Percentiles rank a stretch among this genome's conserved stretches.
phyloP scores from a whole-genome alignment of 2,329 filamentous ascomycete species.

The Lecanicillium sp. region DNA sequence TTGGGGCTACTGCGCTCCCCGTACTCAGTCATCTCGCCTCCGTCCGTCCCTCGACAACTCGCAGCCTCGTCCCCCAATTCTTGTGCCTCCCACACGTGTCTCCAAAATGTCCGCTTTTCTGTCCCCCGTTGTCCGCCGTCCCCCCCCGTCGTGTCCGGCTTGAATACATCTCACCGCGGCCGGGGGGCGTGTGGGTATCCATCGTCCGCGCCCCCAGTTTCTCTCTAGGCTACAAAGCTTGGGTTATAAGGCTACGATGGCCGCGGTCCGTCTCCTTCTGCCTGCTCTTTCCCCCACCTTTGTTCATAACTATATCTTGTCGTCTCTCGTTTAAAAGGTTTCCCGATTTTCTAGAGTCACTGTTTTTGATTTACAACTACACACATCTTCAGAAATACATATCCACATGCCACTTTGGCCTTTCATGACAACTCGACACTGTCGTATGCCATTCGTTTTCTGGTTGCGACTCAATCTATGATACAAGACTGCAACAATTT shows the following conservation, averaged over 20 bases:
- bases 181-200: neutral
- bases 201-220: neutral
- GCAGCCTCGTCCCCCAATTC: neutral
- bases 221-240: slow-evolving; percentile 9
- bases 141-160: neutral
- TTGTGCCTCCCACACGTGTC: neutral
- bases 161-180: too few relatives aligned
- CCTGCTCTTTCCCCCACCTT: neutral
- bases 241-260: slow-evolving; percentile 8
- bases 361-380: neutral
- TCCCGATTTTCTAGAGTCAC: neutral
- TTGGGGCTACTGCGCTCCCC: neutral
- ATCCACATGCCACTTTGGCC: neutral
- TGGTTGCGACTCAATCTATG: neutral
- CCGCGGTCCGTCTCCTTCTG: neutral
- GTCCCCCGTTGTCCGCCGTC: neutral
- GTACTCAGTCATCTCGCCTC: too few relatives aligned
- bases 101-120: slow-evolving; percentile 26
- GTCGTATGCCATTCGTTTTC: neutral
- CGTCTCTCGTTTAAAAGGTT: slow-evolving; percentile 11
- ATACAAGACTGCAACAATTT: neutral
- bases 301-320: slow-evolving; percentile 4
- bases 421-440: neutral
- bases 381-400: too few relatives aligned
- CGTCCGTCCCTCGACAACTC: neutral